Base-by-base conservation (phyloP, 768 basidiomycete genomes). In the Grammothele lineata region DNA sequence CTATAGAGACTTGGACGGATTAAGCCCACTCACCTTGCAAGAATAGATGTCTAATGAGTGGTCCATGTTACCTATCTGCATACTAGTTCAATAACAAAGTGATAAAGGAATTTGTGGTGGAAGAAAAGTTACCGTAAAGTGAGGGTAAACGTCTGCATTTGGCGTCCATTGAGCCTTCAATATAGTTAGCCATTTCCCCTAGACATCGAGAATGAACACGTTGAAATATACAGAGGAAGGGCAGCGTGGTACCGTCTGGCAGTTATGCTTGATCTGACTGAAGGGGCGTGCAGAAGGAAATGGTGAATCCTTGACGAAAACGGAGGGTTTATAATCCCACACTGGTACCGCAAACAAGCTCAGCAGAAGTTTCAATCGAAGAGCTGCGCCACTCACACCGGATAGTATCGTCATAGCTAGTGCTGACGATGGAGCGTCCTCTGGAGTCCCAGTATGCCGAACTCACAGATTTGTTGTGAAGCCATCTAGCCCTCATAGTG, bases 391-490 rank as follows among this genome's bases (percentile, higher is more conserved):
- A 73, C 83, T 56, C 58, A 91, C 90, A 56, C 57, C 87, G 72
- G 27, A 92, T 53, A 3, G 74, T 77, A 66, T 92, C 83, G 54
- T 92, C 90, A 54, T 92, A 92, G 61, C 83, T 83, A 4, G 90
- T 92, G 62, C 87, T 90, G 39, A 92, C 81, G 50, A 92, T 81
- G 42, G 78, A 72, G 22, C 85, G 76, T 3, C 90, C 90, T 47
- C 83, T 71, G 3, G 88, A 79, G 63, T 92, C 88, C 90, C 90
- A 92, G 56, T 85, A 91, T 0, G 86, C 90, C 14, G 90, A 82
- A 51, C 83, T 91, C 37, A 81, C 86, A 14, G 86, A 85, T 61
- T 87, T 87, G 47, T 78, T 75, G 58, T 92, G 90, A 12, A 62
- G 62, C 72, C 77, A 85, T 56, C 84, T 80, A 3, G 72, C 84